Percentiles rank a stretch among this genome's conserved stretches.
Evolutionary conservation across 2,329 filamentous ascomycete species (phyloP).

Genomic region (Arthrinium puccinioides): DNA sequence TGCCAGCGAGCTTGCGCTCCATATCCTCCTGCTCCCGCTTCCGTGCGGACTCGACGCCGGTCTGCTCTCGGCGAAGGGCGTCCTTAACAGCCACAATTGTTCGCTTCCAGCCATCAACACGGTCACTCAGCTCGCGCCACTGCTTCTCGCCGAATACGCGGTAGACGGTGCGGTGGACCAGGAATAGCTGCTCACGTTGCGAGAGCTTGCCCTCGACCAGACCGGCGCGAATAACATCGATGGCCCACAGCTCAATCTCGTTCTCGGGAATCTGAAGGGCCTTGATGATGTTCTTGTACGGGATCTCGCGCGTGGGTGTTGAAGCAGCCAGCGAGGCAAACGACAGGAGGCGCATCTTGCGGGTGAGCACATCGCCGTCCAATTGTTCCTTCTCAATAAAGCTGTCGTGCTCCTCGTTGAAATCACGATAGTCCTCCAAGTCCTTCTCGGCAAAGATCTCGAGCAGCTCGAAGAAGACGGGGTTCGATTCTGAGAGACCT

Average conservation of each 20-base stretch:
- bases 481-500: slow-evolving; percentile 76
- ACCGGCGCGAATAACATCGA: slow-evolving; percentile 92
- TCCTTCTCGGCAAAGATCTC: slow-evolving; percentile 94
- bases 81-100: slow-evolving; percentile 72
- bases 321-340: slow-evolving; percentile 83
- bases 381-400: slow-evolving; percentile 73
- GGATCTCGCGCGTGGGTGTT: slow-evolving; percentile 76
- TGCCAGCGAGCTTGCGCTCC: slow-evolving; percentile 56
- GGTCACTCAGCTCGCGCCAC: slow-evolving; percentile 88
- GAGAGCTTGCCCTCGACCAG: slow-evolving; percentile 95
- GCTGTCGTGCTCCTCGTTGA: slow-evolving; percentile 82
- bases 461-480: slow-evolving; percentile 82
- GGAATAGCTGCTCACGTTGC: slow-evolving; percentile 85
- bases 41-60: slow-evolving; percentile 67
- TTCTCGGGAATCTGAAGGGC: slow-evolving; percentile 74
- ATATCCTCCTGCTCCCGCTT: slow-evolving; percentile 69
- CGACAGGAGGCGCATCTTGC: slow-evolving; percentile 94
- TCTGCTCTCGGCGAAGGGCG: slow-evolving; percentile 74
- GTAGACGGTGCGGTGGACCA: slow-evolving; percentile 94
- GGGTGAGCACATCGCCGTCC: slow-evolving; percentile 69
- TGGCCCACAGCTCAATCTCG: slow-evolving; percentile 97
- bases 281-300: slow-evolving; percentile 78
- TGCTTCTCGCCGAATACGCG: slow-evolving; percentile 97
- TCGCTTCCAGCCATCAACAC: slow-evolving; percentile 84
- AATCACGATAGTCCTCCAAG: slow-evolving; percentile 92